Conservation (phyloP, 805 yeast genomes). For the Suhomyces pyralidae region DNA sequence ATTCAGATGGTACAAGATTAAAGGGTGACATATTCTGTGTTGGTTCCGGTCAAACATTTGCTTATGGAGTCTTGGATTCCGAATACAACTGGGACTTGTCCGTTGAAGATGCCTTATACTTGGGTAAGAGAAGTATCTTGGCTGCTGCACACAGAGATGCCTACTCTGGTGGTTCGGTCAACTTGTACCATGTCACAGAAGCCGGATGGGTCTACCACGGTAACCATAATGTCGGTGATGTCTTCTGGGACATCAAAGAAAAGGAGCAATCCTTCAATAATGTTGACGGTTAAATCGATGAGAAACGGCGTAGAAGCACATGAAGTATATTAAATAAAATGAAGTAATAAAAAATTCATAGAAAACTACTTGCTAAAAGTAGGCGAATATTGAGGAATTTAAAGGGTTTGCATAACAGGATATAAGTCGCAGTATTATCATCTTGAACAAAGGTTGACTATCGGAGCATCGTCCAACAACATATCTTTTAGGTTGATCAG, state of each 20-base stretch:
- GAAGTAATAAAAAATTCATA: neutral
- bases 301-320: neutral
- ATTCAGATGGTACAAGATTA: constrained; percentile 93
- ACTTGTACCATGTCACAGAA: constrained; percentile 89
- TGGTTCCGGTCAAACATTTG: constrained; percentile 98
- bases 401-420: too few relatives aligned
- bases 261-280: constrained; percentile 87
- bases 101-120: constrained; percentile 88
- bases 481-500: neutral
- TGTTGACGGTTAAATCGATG: constrained; percentile 45
- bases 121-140: constrained; percentile 92
- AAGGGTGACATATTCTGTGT: constrained; percentile 95
- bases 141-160: constrained; percentile 99
- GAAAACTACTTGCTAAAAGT: neutral
- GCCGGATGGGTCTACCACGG: constrained; percentile 96
- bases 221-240: constrained; percentile 84
- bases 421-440: too few relatives aligned
- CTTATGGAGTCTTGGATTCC: constrained; percentile 95
- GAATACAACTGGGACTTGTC: constrained; percentile 88
- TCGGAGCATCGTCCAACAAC: neutral
- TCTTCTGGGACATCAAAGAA: constrained; percentile 89
- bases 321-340: neutral
- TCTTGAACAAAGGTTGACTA: too few relatives aligned
- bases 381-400: neutral
- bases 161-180: constrained; percentile 94